Conservation (phyloP, 164 flowering plant genomes). For the Paratinospora sagittata region DNA sequence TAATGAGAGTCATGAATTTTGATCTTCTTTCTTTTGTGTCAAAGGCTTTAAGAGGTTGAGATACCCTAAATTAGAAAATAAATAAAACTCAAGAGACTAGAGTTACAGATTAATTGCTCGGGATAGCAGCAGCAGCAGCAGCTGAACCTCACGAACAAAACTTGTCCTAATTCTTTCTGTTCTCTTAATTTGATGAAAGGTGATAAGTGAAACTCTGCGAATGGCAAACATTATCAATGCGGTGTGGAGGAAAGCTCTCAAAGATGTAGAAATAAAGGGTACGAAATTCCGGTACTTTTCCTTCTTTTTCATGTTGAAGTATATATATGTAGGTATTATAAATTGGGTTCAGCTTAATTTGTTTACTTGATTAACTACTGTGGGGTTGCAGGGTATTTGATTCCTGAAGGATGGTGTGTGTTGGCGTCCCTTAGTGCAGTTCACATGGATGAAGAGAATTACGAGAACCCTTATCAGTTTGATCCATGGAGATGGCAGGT, state of each 20-base stretch:
- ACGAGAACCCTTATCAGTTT: conserved; percentile 70
- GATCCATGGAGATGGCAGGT: conserved; percentile 99
- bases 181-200: conserved; percentile 31
- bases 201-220: conserved; percentile 84
- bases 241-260: conserved; percentile 80
- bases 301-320: too few relatives aligned
- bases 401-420: conserved; percentile 88
- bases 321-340: too few relatives aligned
- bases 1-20: too few relatives aligned
- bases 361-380: background rate
- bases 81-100: too few relatives aligned
- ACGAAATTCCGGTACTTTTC: background rate
- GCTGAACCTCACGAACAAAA: too few relatives aligned
- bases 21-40: too few relatives aligned
- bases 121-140: too few relatives aligned
- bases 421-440: conserved; percentile 73
- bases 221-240: conserved; percentile 82
- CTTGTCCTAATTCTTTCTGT: background rate
- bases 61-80: too few relatives aligned
- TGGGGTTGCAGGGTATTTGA: conserved; percentile 54
- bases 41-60: too few relatives aligned
- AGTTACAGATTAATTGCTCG: too few relatives aligned
- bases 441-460: conserved; percentile 76
- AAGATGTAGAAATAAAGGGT: conserved; percentile 89
- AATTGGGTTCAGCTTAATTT: too few relatives aligned